These are phyloP conservation scores for Solanum chacoense DNA, from an alignment of 305 asterid species.

Conservation along the genomic window DNA sequence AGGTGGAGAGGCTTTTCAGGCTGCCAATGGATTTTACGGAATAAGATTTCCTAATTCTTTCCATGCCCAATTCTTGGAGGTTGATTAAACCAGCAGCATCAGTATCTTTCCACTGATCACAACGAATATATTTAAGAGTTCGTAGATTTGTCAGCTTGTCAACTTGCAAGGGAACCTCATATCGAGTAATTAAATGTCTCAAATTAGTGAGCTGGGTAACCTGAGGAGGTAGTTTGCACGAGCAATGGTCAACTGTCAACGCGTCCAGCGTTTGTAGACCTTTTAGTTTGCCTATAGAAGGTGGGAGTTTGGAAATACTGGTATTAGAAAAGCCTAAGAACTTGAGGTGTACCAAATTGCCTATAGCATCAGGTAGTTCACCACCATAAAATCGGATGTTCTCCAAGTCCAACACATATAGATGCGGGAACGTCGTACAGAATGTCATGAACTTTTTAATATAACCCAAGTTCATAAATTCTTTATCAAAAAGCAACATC, in stretches of 20 bases:
- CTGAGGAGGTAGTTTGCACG: background rate
- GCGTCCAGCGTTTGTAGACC: background rate
- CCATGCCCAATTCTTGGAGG: conserved; percentile 9
- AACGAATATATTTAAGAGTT: background rate
- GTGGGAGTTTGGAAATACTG: background rate
- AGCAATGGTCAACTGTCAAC: background rate
- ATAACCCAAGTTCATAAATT: no score
- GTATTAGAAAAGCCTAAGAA: background rate
- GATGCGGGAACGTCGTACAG: background rate
- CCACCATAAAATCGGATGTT: background rate
- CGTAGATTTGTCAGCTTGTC: background rate
- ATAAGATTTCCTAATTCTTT: background rate
- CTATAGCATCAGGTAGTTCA: background rate
- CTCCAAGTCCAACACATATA: background rate
- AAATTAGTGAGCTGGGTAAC: background rate
- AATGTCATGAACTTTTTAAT: background rate
- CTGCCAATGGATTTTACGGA: background rate
- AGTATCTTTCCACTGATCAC: background rate
- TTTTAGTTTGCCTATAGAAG: conserved; percentile 6
- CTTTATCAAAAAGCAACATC: background rate
- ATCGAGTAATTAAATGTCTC: background rate
- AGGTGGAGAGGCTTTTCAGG: background rate
- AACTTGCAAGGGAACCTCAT: background rate
- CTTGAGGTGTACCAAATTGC: conserved; percentile 7
- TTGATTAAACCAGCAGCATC: background rate